Conservation (phyloP, 164 flowering plant genomes). For the Vitis labrusca region DNA sequence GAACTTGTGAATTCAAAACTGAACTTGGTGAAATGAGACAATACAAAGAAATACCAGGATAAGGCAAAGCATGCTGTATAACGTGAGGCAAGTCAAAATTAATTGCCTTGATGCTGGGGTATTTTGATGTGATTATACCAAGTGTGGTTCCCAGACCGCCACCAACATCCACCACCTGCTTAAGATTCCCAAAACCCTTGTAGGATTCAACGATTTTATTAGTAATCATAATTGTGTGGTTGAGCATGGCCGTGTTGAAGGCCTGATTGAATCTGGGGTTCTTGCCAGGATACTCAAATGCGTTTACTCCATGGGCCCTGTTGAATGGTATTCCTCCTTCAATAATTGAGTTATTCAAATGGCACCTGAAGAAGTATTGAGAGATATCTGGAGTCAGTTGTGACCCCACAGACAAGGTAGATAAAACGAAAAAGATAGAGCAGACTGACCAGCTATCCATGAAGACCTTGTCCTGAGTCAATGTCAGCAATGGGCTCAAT, state of each 20-base stretch:
- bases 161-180: conserved; percentile 39
- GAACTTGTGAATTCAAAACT: too few species aligned
- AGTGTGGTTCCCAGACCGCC: conserved; percentile 37
- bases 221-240: conserved; percentile 11
- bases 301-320: conserved; percentile 26
- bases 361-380: conserved; percentile 9
- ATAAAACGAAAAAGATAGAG: not conserved
- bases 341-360: conserved; percentile 31
- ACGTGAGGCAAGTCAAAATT: conserved; percentile 51
- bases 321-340: conserved; percentile 48
- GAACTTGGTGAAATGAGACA: not conserved
- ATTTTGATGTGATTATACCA: conserved; percentile 22
- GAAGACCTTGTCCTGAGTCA: conserved; percentile 27
- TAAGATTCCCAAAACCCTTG: conserved; percentile 33
- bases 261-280: conserved; percentile 28
- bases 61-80: conserved; percentile 23
- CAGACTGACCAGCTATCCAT: conserved; percentile 33
- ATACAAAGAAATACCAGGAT: conserved; percentile 26
- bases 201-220: conserved; percentile 27
- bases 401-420: too few species aligned
- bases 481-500: conserved; percentile 7
- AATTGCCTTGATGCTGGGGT: conserved; percentile 35
- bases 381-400: too few species aligned
- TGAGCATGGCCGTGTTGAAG: conserved; percentile 31
- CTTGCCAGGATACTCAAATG: conserved; percentile 21